Percentiles rank a stretch among this genome's conserved stretches.
These are phyloP conservation scores for Phanerochaete sordida DNA, from an alignment of 768 basidiomycete species.

Conservation along the genomic window DNA sequence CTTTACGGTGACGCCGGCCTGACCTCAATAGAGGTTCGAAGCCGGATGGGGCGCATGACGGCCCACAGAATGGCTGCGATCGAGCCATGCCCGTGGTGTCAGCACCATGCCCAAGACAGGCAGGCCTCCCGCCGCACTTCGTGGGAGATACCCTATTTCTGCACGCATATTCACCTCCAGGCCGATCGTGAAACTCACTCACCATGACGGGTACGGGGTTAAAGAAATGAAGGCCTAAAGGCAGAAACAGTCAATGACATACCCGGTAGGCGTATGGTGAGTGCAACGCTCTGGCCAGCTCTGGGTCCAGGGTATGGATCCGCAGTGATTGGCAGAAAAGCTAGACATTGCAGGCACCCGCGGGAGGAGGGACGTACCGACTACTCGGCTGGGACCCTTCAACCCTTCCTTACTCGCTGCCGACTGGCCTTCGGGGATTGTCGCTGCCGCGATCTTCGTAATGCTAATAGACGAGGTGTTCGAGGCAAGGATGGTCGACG, in stretches of 20 bases:
- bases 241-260: background rate
- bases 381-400: slow-evolving; percentile 67
- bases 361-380: slow-evolving; percentile 48
- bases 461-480: slow-evolving; percentile 96
- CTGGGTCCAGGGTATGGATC: background rate
- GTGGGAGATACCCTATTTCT: background rate
- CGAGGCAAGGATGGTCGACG: slow-evolving; percentile 78
- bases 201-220: slow-evolving; percentile 98
- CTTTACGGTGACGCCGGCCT: background rate
- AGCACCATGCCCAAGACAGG: background rate
- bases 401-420: slow-evolving; percentile 63
- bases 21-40: background rate
- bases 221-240: slow-evolving; percentile 84
- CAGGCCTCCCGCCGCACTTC: background rate
- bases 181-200: slow-evolving; percentile 16
- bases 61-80: background rate
- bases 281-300: background rate
- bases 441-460: slow-evolving; percentile 86
- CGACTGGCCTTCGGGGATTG: slow-evolving; percentile 54
- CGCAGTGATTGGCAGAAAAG: background rate
- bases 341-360: background rate
- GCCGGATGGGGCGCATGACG: background rate
- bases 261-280: background rate
- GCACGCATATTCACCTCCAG: background rate
- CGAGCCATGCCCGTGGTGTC: background rate